These are phyloP conservation scores for Lagerstroemia speciosa DNA, from an alignment of 345 rosid species.

Conservation along the genomic window DNA sequence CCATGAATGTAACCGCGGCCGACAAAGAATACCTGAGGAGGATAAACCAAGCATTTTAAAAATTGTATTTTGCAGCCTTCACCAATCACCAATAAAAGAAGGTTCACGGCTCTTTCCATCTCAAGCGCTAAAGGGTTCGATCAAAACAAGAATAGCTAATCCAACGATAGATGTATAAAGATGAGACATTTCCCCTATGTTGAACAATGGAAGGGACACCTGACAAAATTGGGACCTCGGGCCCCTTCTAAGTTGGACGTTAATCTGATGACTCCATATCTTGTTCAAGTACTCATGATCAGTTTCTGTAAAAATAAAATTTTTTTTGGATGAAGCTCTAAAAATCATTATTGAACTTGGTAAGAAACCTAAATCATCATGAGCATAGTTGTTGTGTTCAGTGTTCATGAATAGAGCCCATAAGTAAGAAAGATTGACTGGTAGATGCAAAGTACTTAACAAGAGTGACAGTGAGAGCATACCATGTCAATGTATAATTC, in stretches of 20 bases:
- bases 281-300: not conserved
- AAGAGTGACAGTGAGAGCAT: constrained; percentile 14
- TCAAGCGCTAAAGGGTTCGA: not conserved
- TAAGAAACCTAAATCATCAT: not conserved
- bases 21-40: not conserved
- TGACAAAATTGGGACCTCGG: not conserved
- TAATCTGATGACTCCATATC: not conserved
- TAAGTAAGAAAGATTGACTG: not conserved
- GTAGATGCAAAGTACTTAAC: no score
- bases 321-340: no score
- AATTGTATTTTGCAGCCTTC: no score
- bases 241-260: not conserved
- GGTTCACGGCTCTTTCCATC: not conserved
- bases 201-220: not conserved
- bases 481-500: constrained; percentile 90
- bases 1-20: constrained; percentile 1
- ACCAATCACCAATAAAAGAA: not conserved
- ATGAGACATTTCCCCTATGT: not conserved
- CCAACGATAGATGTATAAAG: not conserved
- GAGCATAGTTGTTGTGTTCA: not conserved
- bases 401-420: no score
- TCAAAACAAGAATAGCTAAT: not conserved
- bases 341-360: not conserved
- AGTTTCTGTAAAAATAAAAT: no score
- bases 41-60: not conserved